Evolutionary conservation across 192 early-diverging fungal genomes (phyloP), one percentile per base, ranked within the genome.

Genomic region (Backusella westeae): DNA sequence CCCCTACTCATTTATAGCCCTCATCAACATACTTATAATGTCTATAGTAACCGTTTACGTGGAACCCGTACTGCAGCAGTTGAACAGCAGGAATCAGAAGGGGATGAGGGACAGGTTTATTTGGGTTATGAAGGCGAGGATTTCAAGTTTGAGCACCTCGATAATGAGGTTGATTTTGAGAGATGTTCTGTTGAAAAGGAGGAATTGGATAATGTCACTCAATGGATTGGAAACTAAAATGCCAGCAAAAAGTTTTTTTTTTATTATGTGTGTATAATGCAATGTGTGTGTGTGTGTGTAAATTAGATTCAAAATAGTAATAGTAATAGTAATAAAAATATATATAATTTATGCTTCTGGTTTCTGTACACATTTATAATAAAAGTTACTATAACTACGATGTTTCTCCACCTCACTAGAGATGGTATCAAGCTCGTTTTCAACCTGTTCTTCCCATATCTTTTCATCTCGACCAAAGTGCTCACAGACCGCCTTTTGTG

Each of bases 111-210:
- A 17, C 85, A 85, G 44, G 89, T 90, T 65, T 96, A 89, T 80
- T 74, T 97, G 75, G 95, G 95, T 12, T 92, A 91, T 77, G 95
- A 97, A 36, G 90, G 88, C 52, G 89, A 95, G 76, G 78, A 83
- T 74, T 97, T 97, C 77, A 86, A 84, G 70, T 96, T 97, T 84
- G 91, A 94, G 66, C 93, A 97, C 78, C 74, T 96, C 32, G 89
- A 90, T 38, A 93, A 90, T 63, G 77, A 82, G 7, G 86, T 96
- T 6, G 83, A 87, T 63, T 89, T 96, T 87, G 86, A 86, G 56
- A 83, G 85, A 71, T 87, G 87, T 32, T 89, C 91, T 12, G 87
- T 92, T 21, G 83, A 87, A 41, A 86, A 85, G 26, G 90, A 87
- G 34, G 83, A 91, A 17, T 75, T 91, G 49, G 87, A 88, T 21